phyloP scores from a whole-genome alignment of 257 asterid species.

The Lavandula angustifolia region DNA sequence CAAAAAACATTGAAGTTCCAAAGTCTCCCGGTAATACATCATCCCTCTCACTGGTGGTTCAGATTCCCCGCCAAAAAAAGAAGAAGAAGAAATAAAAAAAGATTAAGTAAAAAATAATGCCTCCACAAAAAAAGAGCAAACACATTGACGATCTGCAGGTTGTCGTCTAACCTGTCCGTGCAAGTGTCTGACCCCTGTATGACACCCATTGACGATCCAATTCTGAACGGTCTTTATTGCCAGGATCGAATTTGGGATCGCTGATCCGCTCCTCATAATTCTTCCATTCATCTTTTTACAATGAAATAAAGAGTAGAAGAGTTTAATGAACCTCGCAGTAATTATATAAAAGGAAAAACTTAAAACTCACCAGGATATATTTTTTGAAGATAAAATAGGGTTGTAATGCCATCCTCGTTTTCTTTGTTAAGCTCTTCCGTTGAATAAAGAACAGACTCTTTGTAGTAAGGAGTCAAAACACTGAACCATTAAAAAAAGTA shows the following conservation, averaged over 20 bases:
- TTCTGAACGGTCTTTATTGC: slow-evolving; percentile 55
- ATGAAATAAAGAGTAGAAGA: slow-evolving; percentile 17
- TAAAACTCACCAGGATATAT: slow-evolving; percentile 87
- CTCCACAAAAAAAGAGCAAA: background rate
- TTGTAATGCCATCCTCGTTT: slow-evolving; percentile 95
- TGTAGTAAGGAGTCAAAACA: slow-evolving; percentile 90
- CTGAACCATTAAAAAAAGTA: slow-evolving; percentile 46
- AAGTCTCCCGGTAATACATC: slow-evolving; percentile 93
- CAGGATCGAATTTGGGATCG: slow-evolving; percentile 52
- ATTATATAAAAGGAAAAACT: slow-evolving; percentile 22
- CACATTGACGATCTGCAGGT: too few species aligned
- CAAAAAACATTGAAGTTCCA: slow-evolving; percentile 93
- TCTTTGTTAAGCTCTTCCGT: slow-evolving; percentile 80
- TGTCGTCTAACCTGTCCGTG: slow-evolving; percentile 89
- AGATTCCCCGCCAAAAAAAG: background rate
- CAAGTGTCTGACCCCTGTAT: slow-evolving; percentile 95
- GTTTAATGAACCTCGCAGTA: slow-evolving; percentile 23
- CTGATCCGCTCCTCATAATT: slow-evolving; percentile 69
- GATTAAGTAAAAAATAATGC: background rate
- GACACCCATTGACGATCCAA: slow-evolving; percentile 91
- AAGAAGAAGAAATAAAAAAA: background rate
- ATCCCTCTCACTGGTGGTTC: slow-evolving; percentile 83
- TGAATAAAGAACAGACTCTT: slow-evolving; percentile 89
- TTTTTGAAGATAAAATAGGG: slow-evolving; percentile 84
- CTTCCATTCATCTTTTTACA: slow-evolving; percentile 76